Percentiles rank a stretch among this genome's conserved stretches.
Conservation (phyloP, 1,284 basidiomycete genomes). For the Laetiporus sulphureus region DNA sequence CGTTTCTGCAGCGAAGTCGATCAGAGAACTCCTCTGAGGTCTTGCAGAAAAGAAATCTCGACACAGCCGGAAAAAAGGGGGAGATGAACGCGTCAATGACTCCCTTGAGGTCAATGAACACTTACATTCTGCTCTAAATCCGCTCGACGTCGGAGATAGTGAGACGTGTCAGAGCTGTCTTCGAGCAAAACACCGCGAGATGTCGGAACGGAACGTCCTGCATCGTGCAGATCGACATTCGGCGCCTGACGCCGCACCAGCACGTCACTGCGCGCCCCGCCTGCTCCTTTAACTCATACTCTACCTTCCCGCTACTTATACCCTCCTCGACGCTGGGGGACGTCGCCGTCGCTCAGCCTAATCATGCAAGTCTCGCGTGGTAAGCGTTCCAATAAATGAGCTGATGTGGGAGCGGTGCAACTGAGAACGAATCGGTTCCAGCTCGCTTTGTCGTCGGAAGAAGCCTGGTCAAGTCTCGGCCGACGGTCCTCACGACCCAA, state of each 20-base stretch:
- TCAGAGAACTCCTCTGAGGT: no score
- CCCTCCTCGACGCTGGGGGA: slow-evolving; percentile 4
- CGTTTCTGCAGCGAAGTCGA: no score
- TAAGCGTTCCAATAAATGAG: slow-evolving; percentile 4
- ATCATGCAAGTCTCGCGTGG: slow-evolving; percentile 12
- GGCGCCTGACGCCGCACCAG: no score
- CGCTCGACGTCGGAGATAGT: no score
- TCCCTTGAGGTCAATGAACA: no score
- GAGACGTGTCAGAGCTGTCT: no score
- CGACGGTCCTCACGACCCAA: slow-evolving; percentile 11
- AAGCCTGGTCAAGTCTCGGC: slow-evolving; percentile 22
- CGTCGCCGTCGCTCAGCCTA: slow-evolving; percentile 4
- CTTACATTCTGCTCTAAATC: no score
- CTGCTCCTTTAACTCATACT: slow-evolving; percentile 4
- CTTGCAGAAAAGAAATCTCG: no score
- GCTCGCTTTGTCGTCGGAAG: slow-evolving; percentile 19
- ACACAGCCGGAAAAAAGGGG: no score
- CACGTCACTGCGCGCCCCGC: no score
- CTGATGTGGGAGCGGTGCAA: not conserved
- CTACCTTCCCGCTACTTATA: slow-evolving; percentile 5
- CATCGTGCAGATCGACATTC: not conserved
- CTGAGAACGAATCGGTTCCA: slow-evolving; percentile 7
- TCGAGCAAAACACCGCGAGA: no score
- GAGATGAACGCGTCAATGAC: no score
- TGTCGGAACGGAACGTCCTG: slow-evolving; percentile 6